Evolutionary conservation across 768 basidiomycete species (phyloP), one percentile per base, ranked within the genome.

Genomic region (Pleurotus eryngii): DNA sequence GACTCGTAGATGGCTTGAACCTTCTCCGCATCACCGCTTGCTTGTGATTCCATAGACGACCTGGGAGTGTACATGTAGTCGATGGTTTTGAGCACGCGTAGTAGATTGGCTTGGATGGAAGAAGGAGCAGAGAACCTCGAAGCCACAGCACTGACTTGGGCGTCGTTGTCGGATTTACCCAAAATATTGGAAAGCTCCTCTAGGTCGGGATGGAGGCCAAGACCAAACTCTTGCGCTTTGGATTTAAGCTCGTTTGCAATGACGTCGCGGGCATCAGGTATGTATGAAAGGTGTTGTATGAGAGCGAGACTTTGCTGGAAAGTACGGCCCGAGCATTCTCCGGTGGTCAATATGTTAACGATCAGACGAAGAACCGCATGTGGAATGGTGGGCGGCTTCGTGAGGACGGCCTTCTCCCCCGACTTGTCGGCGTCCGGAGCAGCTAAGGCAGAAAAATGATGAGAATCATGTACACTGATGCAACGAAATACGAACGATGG

Each of bases 261-360:
- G 43, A 90, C 84, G 54, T 95, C 92, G 43, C 92, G 86, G 6
- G 90, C 91, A 57, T 92, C 92, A 5, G 92, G 89, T 59, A 98
- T 84, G 70, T 83, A 82, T 0, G 95, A 95, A 18, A 98, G 76
- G 65, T 99, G 87, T 70, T 96, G 93, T 57, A 99, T 98, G 35
- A 98, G 82, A 15, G 87, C 80, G 43, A 98, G 78, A 40, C 92
- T 95, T 67, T 95, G 87, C 63, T 94, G 89, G 82, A 99, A 99
- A n/a, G 95, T 97, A 30, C 90, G 82, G 43, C 89, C 91, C 20
- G 95, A 94, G 67, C 96, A 98, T 76, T 99, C 97, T 45, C 97
- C 97, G 17, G 89, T 81, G n/a, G 97, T 98, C 60, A 99, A 77
- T 63, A 98, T 94, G 70, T 98, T 98, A 68, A 97, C 94, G 59